These are phyloP conservation scores for Lentinula edodes DNA, from an alignment of 768 basidiomycete genomes.

Conservation along the genomic window DNA sequence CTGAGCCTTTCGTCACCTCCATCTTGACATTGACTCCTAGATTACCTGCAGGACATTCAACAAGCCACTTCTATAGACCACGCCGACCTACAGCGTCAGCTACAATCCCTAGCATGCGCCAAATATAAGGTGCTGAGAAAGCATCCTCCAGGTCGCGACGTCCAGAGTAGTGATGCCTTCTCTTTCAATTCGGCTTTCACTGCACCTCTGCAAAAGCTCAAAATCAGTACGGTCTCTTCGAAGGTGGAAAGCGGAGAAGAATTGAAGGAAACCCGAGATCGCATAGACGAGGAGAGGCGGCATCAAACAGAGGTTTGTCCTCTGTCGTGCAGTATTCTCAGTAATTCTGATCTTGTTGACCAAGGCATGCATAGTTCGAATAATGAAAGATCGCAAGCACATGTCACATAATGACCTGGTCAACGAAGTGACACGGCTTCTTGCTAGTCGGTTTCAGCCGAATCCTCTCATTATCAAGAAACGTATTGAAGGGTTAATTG, in stretches of 20 bases:
- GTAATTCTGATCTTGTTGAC: background rate
- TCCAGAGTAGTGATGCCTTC: constrained; percentile 72
- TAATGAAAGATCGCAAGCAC: constrained; percentile 94
- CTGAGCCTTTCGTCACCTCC: background rate
- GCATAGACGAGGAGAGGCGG: constrained; percentile 87
- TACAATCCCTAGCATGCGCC: constrained; percentile 94
- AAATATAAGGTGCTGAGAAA: constrained; percentile 93
- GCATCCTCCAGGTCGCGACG: constrained; percentile 81
- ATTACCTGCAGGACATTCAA: constrained; percentile 70
- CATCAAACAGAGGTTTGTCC: constrained; percentile 79
- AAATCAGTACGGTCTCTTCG: constrained; percentile 84
- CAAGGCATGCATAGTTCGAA: constrained; percentile 95
- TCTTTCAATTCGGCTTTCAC: constrained; percentile 85
- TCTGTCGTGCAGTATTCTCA: background rate
- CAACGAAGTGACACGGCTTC: constrained; percentile 84
- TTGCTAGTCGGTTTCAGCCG: constrained; percentile 81
- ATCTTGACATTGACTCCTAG: background rate
- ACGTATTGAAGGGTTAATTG: constrained; percentile 88
- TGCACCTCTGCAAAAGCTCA: constrained; percentile 81
- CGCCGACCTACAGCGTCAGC: constrained; percentile 78
- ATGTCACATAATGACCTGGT: constrained; percentile 87
- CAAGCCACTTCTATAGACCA: constrained; percentile 70
- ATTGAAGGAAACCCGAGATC: constrained; percentile 82
- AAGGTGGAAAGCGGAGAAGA: constrained; percentile 86
- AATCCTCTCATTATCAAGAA: constrained; percentile 87